Evolutionary conservation across 2,329 filamentous ascomycete genomes (phyloP).

Genomic region (Beauveria asiatica): DNA sequence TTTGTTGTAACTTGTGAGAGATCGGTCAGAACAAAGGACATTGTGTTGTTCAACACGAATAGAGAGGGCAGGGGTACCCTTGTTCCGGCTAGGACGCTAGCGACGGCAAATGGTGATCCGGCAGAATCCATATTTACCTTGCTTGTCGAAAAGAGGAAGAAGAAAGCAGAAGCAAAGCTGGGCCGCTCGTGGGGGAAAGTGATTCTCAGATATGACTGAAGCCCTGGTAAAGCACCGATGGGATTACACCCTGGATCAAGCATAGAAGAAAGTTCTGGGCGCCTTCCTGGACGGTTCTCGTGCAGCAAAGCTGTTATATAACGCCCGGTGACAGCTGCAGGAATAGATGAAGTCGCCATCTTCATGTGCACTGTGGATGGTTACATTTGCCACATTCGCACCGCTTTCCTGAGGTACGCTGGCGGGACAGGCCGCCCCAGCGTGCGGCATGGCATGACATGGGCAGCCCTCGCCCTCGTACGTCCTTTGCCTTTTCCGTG

Average conservation of each 20-base stretch:
- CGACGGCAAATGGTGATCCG: conserved; percentile 2
- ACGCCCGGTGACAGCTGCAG: background rate
- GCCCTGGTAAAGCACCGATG: background rate
- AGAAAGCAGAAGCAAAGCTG: background rate
- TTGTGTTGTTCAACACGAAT: background rate
- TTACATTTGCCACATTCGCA: background rate
- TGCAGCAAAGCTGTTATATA: background rate
- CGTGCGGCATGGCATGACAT: background rate
- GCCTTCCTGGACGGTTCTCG: background rate
- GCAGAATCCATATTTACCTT: conserved; percentile 7
- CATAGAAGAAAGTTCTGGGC: background rate
- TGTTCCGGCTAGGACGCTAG: background rate
- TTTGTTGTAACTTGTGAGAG: background rate
- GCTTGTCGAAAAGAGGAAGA: background rate
- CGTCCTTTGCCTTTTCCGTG: too few relatives aligned
- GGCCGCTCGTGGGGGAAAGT: background rate
- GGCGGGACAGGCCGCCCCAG: background rate
- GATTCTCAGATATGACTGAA: background rate
- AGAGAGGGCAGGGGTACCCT: background rate
- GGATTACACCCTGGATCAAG: background rate
- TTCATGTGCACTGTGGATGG: background rate
- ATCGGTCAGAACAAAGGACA: background rate
- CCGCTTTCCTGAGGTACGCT: too few relatives aligned
- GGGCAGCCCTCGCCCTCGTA: too few relatives aligned
- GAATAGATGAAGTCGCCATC: background rate